Conservation (phyloP, 306 rosid genomes). For the Pterocarpus santalinus region DNA sequence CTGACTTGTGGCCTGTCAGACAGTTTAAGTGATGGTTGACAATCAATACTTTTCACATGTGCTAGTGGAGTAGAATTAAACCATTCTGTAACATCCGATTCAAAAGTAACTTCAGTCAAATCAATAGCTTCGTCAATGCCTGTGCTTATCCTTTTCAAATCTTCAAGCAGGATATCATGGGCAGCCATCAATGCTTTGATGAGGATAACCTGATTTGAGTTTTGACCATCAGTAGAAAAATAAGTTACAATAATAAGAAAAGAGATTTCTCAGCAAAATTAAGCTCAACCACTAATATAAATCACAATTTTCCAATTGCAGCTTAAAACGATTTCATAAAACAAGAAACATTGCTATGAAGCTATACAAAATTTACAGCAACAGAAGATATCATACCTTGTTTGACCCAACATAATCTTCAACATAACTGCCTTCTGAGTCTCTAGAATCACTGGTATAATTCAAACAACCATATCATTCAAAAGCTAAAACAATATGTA, state of each 20-base stretch:
- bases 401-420: conserved; percentile 60
- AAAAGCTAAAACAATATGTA: conserved; percentile 34
- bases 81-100: conserved; percentile 69
- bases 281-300: conserved; percentile 36
- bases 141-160: conserved; percentile 75
- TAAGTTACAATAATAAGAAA: conserved; percentile 17
- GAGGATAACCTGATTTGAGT: conserved; percentile 63
- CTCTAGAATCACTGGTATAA: conserved; percentile 63
- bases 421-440: conserved; percentile 57
- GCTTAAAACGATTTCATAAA: conserved; percentile 2
- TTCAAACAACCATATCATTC: conserved; percentile 48
- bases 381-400: conserved; percentile 66
- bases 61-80: conserved; percentile 52
- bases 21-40: conserved; percentile 53
- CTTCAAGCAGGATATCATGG: conserved; percentile 81
- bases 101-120: conserved; percentile 70
- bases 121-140: conserved; percentile 75
- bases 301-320: conserved; percentile 31
- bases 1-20: conserved; percentile 59
- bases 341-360: conserved; percentile 21
- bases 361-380: conserved; percentile 7
- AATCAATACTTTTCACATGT: conserved; percentile 48
- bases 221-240: conserved; percentile 40
- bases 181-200: conserved; percentile 78
- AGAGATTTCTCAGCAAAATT: conserved; percentile 27